Evolutionary conservation across 805 yeast genomes (phyloP).

Genomic region (Candida khao-thaluensis): DNA sequence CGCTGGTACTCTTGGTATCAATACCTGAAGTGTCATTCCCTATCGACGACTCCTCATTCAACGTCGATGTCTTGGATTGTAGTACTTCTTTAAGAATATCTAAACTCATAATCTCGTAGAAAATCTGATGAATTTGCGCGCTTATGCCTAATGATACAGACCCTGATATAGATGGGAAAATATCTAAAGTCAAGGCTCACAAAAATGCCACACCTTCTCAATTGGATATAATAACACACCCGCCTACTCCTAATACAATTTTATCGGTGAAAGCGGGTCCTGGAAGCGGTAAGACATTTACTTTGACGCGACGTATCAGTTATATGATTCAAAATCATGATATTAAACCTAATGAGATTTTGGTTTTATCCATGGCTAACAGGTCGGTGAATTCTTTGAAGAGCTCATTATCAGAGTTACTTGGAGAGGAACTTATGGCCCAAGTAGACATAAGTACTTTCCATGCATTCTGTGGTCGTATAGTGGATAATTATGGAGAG

Average conservation of each 20-base stretch:
- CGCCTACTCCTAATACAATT: slow-evolving; percentile 38
- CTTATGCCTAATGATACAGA: neutral
- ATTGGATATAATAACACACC: slow-evolving; percentile 41
- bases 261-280: slow-evolving; percentile 66
- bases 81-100: slow-evolving; percentile 4
- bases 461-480: slow-evolving; percentile 57
- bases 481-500: slow-evolving; percentile 41
- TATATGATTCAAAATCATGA: slow-evolving; percentile 38
- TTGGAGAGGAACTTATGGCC: slow-evolving; percentile 33
- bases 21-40: neutral
- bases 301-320: slow-evolving; percentile 54
- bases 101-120: slow-evolving; percentile 6
- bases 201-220: slow-evolving; percentile 33
- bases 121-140: neutral
- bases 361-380: slow-evolving; percentile 68
- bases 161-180: neutral
- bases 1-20: neutral
- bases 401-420: slow-evolving; percentile 25
- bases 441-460: slow-evolving; percentile 54
- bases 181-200: neutral
- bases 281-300: slow-evolving; percentile 70
- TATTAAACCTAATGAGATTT: slow-evolving; percentile 51
- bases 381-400: slow-evolving; percentile 56
- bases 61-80: neutral
- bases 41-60: neutral